Conservation (phyloP, 2,329 filamentous ascomycete species). For the Epicoccum sorghinum region DNA sequence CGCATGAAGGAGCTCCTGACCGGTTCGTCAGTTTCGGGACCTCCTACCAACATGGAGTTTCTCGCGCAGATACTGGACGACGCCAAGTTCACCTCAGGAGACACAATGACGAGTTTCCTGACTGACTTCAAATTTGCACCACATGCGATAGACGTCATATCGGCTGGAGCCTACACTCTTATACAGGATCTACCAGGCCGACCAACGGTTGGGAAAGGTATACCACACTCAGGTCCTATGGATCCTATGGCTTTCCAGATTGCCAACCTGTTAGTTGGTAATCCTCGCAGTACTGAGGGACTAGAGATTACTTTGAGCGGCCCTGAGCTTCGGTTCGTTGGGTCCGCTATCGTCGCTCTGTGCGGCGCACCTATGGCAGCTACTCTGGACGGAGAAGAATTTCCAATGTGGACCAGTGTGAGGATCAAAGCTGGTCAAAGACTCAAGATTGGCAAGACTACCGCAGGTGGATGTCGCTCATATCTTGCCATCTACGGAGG, state of each 20-base stretch:
- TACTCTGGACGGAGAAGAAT: conserved; percentile 55
- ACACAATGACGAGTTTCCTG: conserved; percentile 64
- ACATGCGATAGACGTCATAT: conserved; percentile 62
- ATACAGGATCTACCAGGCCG: conserved; percentile 66
- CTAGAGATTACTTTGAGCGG: conserved; percentile 67
- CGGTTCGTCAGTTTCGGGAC: conserved; percentile 57
- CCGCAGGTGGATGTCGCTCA: conserved; percentile 59
- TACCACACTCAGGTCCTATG: conserved; percentile 67
- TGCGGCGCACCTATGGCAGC: conserved; percentile 62
- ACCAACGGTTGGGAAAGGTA: conserved; percentile 62
- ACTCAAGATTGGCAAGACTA: conserved; percentile 62
- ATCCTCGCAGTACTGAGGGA: conserved; percentile 57
- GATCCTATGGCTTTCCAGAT: conserved; percentile 64
- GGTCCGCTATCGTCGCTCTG: conserved; percentile 61
- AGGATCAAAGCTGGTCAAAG: conserved; percentile 58
- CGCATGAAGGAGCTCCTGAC: conserved; percentile 53
- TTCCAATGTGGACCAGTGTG: conserved; percentile 63
- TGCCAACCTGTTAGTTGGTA: conserved; percentile 66
- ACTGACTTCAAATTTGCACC: conserved; percentile 57
- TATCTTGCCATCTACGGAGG: conserved; percentile 66
- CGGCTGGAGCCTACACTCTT: conserved; percentile 62
- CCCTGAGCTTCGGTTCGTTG: conserved; percentile 63
- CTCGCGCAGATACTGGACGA: conserved; percentile 58
- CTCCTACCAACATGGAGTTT: conserved; percentile 65
- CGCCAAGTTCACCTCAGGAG: conserved; percentile 54